A percentile compares a stretch with the other conserved stretches of the same genome.
Evolutionary conservation across 129 eudicot genomes (phyloP).

Genomic region (Calendula officinalis): DNA sequence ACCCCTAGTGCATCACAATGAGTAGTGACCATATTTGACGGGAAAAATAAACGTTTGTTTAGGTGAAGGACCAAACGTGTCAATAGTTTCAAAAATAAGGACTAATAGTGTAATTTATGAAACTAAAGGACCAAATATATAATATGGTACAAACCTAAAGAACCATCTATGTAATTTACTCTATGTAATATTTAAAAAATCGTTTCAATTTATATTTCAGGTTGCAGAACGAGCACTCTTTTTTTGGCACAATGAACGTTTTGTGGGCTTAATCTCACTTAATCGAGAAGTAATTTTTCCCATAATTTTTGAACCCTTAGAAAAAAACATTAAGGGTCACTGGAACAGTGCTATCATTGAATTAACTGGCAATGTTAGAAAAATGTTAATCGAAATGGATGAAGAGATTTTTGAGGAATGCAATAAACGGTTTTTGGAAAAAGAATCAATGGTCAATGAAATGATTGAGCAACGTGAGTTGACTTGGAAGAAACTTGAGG

Average conservation of each 20-base stretch:
- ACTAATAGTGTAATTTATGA: no score
- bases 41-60: no score
- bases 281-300: slow-evolving; percentile 52
- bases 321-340: slow-evolving; percentile 50
- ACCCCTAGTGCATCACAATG: no score
- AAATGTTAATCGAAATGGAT: slow-evolving; percentile 69
- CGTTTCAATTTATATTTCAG: slow-evolving; percentile 19
- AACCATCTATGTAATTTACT: no score
- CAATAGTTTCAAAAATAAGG: no score
- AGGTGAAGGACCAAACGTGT: no score
- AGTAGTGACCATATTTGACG: no score
- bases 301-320: slow-evolving; percentile 55
- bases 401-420: slow-evolving; percentile 53
- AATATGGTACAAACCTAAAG: no score
- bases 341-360: slow-evolving; percentile 62
- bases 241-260: slow-evolving; percentile 50
- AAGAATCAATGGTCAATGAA: slow-evolving; percentile 33
- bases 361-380: slow-evolving; percentile 49
- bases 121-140: no score
- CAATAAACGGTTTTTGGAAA: slow-evolving; percentile 35
- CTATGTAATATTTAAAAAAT: no score
- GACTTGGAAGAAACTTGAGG: slow-evolving; percentile 59
- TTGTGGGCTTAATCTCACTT: slow-evolving; percentile 48
- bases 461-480: slow-evolving; percentile 39
- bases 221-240: slow-evolving; percentile 53